Evolutionary conservation across 805 yeast species (phyloP), one percentile per base, ranked within the genome.

Genomic region (Pichia kluyveri): DNA sequence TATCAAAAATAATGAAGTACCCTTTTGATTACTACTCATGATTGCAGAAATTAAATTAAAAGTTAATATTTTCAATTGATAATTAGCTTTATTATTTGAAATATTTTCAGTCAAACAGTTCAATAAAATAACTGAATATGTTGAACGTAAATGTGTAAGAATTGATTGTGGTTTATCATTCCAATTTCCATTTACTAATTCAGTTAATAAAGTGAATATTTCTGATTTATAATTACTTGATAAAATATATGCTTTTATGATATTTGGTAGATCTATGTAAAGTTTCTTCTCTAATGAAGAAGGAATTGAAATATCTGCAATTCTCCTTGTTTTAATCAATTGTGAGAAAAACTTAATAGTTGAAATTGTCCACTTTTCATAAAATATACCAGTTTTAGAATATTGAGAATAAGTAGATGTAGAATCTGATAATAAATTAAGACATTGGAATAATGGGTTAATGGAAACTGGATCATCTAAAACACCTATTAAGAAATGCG

Each of bases 121-220:
- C 10, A 86, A 67, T 30, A 91, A 69, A 4, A 77, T 64, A 28
- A 72, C 73, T 0, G 96, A 76, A 54, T 77, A 73, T 18, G 72
- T 69, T n/a, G 75, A 69, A 5, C 95, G 93, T 46, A 91, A 66
- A 60, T 87, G 87, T 0, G 97, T 85, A 38, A 91, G 69, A 43
- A 91, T 66, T 0, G 96, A 88, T 4, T 96, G 95, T 34, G 82
- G 76, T 28, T 77, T 80, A 5, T 68, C 66, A 8, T 70, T 69
- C 82, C 86, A 79, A 3, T 59, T 65, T 0, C 80, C 80, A 40
- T 69, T 70, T 1, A 85, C 79, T 40, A 86, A 61, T 5, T 75
- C 68, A 5, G 82, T 75, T 17, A 87, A 62, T 37, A 88, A 60
- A 39, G 73, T 73, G 34, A 86, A 63, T 1, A 86, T 69, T 11